Evolutionary conservation across 257 asterid genomes (phyloP).

Genomic region (Verbascum thapsus): DNA sequence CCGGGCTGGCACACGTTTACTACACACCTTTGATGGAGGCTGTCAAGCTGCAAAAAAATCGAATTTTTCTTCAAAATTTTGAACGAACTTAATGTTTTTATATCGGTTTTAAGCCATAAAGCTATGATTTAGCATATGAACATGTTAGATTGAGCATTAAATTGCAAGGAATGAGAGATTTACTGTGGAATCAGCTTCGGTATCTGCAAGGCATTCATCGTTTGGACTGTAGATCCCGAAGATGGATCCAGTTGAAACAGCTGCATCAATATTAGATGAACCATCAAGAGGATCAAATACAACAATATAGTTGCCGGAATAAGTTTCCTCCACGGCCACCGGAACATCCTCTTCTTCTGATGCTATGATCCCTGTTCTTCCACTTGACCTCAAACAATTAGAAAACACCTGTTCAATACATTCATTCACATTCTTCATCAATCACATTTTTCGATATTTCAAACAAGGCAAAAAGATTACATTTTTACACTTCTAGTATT

Average conservation of each 20-base stretch:
- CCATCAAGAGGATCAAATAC: conserved; percentile 98
- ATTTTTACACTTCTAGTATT: too few species aligned
- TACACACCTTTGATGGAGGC: conserved; percentile 50
- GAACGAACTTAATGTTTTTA: background rate
- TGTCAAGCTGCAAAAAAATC: conserved; percentile 58
- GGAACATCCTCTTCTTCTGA: conserved; percentile 99
- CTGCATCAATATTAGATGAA: conserved; percentile 93
- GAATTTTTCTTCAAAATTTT: background rate
- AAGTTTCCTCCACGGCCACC: conserved; percentile 95
- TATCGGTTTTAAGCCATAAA: background rate
- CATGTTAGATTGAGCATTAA: background rate
- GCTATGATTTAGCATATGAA: too few species aligned
- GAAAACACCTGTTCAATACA: conserved; percentile 63
- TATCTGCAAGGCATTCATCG: conserved; percentile 78
- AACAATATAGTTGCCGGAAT: conserved; percentile 93
- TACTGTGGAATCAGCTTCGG: conserved; percentile 65
- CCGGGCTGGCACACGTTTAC: conserved; percentile 96
- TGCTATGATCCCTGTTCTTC: conserved; percentile 96
- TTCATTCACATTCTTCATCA: conserved; percentile 17
- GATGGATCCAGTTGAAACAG: conserved; percentile 92
- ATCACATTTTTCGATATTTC: background rate
- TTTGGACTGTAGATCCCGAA: conserved; percentile 90
- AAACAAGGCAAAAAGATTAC: too few species aligned
- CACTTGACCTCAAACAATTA: conserved; percentile 86
- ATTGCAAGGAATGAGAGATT: conserved; percentile 9